phyloP scores from a whole-genome alignment of 345 rosid genomes.

The Bruguiera parviflora region DNA sequence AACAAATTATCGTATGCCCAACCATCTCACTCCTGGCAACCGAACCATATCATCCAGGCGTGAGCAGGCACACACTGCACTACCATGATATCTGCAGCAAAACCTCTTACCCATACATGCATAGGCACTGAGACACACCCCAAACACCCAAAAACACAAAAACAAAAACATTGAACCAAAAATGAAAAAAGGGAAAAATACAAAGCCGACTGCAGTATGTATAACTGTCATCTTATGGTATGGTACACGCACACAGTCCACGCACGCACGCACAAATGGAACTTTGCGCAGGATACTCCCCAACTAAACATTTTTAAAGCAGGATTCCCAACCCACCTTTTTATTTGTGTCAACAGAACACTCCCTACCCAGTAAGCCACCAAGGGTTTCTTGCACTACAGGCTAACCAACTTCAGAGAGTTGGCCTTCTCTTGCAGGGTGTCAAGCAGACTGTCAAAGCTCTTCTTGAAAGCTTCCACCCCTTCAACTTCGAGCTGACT shows the following conservation, averaged over 20 bases:
- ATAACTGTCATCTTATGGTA: conserved; percentile 10
- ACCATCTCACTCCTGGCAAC: no score
- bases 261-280: not conserved
- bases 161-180: no score
- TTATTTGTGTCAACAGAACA: conserved; percentile 14
- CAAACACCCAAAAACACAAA: no score
- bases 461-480: conserved; percentile 86
- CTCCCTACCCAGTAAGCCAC: conserved; percentile 4
- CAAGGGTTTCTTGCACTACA: conserved; percentile 33
- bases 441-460: conserved; percentile 89
- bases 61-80: no score
- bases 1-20: no score
- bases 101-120: no score
- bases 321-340: conserved; percentile 30
- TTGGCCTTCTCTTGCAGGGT: conserved; percentile 95
- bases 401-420: conserved; percentile 68
- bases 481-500: conserved; percentile 86
- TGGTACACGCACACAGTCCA: no score
- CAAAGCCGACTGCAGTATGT: not conserved
- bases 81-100: no score
- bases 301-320: conserved; percentile 14
- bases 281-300: conserved; percentile 4
- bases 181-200: no score
- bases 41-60: no score
- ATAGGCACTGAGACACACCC: no score